phyloP scores from a whole-genome alignment of 2,329 filamentous ascomycete species.

The Penicillium italicum region DNA sequence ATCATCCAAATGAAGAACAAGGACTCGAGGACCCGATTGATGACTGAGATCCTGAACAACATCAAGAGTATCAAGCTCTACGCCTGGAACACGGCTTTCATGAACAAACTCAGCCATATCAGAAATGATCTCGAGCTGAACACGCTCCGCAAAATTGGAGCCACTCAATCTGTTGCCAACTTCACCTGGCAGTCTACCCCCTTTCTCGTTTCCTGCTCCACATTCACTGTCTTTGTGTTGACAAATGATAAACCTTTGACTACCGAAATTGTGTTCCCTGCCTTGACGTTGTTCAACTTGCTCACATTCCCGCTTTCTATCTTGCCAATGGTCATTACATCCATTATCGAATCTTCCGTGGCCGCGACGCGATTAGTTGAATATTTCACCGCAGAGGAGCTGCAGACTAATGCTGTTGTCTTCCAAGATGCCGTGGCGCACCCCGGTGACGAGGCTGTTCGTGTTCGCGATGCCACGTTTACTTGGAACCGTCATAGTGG shows the following conservation, averaged over 20 bases:
- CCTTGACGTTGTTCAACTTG: constrained; percentile 88
- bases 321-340: constrained; percentile 95
- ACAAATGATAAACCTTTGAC: constrained; percentile 77
- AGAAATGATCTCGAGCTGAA: constrained; percentile 94
- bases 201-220: constrained; percentile 95
- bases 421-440: constrained; percentile 67
- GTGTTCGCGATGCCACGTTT: constrained; percentile 80
- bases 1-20: constrained; percentile 99
- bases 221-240: constrained; percentile 89
- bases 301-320: constrained; percentile 92
- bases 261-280: constrained; percentile 94
- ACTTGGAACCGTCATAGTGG: constrained; percentile 87
- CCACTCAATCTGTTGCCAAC: constrained; percentile 88
- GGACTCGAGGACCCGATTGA: constrained; percentile 84
- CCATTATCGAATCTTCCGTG: constrained; percentile 93
- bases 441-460: constrained; percentile 78
- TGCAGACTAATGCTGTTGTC: constrained; percentile 78
- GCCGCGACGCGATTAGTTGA: constrained; percentile 80
- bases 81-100: constrained; percentile 94
- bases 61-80: constrained; percentile 99
- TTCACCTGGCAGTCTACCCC: constrained; percentile 98
- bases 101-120: constrained; percentile 94
- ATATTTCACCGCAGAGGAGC: constrained; percentile 82
- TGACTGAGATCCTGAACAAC: constrained; percentile 97
- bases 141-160: constrained; percentile 93